These are phyloP conservation scores for Avena insularis DNA, from an alignment of 176 grass and related monocot genomes.

Conservation along the genomic window DNA sequence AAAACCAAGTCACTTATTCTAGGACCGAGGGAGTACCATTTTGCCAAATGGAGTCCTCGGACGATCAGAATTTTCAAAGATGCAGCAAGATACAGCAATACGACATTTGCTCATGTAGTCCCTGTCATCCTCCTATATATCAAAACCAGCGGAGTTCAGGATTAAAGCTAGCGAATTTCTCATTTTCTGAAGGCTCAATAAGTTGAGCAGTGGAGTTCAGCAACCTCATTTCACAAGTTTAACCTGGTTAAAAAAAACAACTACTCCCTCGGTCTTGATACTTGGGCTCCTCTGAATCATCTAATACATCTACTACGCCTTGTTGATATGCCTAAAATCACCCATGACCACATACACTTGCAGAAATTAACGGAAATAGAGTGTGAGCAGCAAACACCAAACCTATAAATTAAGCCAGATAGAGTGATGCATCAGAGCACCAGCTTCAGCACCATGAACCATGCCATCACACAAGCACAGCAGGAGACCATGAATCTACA, in stretches of 20 bases:
- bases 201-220: slow-evolving; percentile 90
- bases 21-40: slow-evolving; percentile 55
- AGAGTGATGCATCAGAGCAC: no score
- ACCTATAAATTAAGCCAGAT: no score
- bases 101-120: slow-evolving; percentile 96
- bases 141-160: slow-evolving; percentile 75
- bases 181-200: slow-evolving; percentile 71
- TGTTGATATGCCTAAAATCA: no score
- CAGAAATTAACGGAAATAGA: no score
- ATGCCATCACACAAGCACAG: no score
- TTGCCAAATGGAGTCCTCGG: slow-evolving; percentile 92
- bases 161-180: slow-evolving; percentile 81
- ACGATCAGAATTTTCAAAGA: slow-evolving; percentile 98
- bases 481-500: no score
- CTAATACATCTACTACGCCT: no score
- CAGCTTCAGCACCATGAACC: no score
- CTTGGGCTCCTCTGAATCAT: no score
- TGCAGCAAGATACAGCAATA: slow-evolving; percentile 95
- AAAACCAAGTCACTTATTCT: no score
- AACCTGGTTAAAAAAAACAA: slow-evolving; percentile 58
- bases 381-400: no score
- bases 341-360: no score
- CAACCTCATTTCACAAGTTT: slow-evolving; percentile 93
- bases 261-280: neutral
- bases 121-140: slow-evolving; percentile 73